Conservation (phyloP, 257 asterid genomes). For the Solanum sejunctum region DNA sequence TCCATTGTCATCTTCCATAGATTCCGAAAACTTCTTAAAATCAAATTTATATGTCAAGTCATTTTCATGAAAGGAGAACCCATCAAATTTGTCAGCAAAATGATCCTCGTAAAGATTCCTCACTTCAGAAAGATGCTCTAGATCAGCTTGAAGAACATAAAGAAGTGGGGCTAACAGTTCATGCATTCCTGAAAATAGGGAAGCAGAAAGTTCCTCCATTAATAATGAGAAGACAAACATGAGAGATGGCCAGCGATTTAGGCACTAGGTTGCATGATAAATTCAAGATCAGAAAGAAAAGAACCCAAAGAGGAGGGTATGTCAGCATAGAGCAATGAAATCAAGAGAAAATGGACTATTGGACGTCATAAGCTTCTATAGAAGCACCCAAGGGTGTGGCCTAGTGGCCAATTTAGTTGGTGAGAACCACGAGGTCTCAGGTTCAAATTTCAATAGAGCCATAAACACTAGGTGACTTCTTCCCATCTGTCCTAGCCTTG, state of each 20-base stretch:
- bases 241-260: not conserved
- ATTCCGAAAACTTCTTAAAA: constrained; percentile 61
- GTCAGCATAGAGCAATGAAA: not conserved
- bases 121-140: constrained; percentile 61
- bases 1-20: constrained; percentile 24
- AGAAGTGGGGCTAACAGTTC: constrained; percentile 81
- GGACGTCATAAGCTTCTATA: not conserved
- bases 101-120: constrained; percentile 54
- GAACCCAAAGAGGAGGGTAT: not conserved
- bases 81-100: constrained; percentile 73
- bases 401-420: not conserved
- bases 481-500: not conserved
- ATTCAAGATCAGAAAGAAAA: not conserved
- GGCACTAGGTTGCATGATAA: not conserved
- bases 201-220: constrained; percentile 5
- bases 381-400: not conserved
- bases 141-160: constrained; percentile 71
- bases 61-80: constrained; percentile 65
- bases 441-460: not conserved
- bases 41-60: constrained; percentile 61
- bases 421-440: not conserved
- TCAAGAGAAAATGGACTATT: not conserved
- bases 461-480: not conserved
- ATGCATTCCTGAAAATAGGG: constrained; percentile 66
- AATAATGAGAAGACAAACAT: not conserved